These are phyloP conservation scores for Diacronema lutheri DNA, from an alignment of 78 protist species.

Conservation along the genomic window DNA sequence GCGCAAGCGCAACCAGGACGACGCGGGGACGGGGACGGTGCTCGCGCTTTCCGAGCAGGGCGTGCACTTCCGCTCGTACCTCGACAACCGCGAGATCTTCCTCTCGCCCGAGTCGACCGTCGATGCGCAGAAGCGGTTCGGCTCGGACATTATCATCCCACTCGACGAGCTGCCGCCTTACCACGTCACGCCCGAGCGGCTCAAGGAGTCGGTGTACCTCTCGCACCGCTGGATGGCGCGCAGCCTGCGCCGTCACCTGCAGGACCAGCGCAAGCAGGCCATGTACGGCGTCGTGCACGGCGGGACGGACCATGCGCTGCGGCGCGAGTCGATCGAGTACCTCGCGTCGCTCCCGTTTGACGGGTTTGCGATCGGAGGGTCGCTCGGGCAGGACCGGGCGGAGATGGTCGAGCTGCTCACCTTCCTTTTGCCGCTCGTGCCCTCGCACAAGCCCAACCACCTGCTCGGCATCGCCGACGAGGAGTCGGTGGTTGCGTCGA, in stretches of 20 bases:
- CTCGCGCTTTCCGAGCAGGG: not conserved
- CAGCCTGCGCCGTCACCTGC: not conserved
- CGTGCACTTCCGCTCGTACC: slow-evolving; percentile 23
- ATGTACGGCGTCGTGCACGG: slow-evolving; percentile 38
- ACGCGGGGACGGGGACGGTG: not conserved
- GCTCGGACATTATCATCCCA: slow-evolving; percentile 12
- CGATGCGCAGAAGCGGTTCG: slow-evolving; percentile 14
- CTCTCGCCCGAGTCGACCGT: slow-evolving; percentile 28
- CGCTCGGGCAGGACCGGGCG: slow-evolving; percentile 5
- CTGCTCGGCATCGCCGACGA: slow-evolving; percentile 26
- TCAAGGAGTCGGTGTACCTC: not conserved
- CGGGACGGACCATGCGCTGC: not conserved
- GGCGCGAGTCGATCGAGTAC: not conserved
- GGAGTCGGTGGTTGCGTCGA: not conserved
- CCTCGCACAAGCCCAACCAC: not conserved
- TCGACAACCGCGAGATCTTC: not conserved
- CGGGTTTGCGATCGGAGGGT: slow-evolving; percentile 29
- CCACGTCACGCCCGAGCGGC: not conserved
- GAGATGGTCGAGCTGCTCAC: slow-evolving; percentile 20
- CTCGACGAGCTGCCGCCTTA: slow-evolving; percentile 34
- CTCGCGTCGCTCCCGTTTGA: slow-evolving; percentile 24
- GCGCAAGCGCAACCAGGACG: not conserved
- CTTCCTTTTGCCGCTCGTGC: slow-evolving; percentile 5
- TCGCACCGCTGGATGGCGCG: slow-evolving; percentile 32
- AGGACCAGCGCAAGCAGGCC: slow-evolving; percentile 21